These are phyloP conservation scores for Phytophthora uliginosa DNA, from an alignment of 352 stramenopile genomes.

Conservation along the genomic window DNA sequence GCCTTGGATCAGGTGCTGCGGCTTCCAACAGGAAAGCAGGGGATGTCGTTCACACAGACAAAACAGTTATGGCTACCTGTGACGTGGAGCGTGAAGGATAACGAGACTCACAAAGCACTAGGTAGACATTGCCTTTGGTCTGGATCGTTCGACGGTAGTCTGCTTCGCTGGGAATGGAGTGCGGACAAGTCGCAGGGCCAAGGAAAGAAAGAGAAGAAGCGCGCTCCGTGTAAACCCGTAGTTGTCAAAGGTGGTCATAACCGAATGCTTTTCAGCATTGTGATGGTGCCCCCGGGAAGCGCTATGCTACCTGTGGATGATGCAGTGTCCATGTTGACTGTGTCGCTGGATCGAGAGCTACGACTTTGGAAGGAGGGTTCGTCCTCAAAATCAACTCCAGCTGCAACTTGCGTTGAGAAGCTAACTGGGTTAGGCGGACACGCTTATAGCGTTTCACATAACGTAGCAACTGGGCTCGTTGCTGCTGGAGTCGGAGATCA, in stretches of 20 bases:
- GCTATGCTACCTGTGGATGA: neutral
- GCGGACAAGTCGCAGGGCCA: slow-evolving; percentile 1
- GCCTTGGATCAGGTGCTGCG: slow-evolving; percentile 43
- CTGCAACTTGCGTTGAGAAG: slow-evolving; percentile 48
- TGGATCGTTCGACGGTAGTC: slow-evolving; percentile 74
- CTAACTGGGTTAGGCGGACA: slow-evolving; percentile 71
- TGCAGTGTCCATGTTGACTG: slow-evolving; percentile 52
- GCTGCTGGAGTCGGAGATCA: slow-evolving; percentile 77
- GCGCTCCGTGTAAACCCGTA: slow-evolving; percentile 44
- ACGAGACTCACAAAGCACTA: neutral
- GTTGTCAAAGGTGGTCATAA: slow-evolving; percentile 73
- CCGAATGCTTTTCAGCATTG: slow-evolving; percentile 76
- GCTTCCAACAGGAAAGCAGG: slow-evolving; percentile 74
- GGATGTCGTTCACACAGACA: slow-evolving; percentile 68
- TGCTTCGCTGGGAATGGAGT: slow-evolving; percentile 73
- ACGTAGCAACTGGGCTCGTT: slow-evolving; percentile 33
- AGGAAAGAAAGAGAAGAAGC: slow-evolving; percentile 31
- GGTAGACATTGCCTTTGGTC: slow-evolving; percentile 64
- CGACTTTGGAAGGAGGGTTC: slow-evolving; percentile 63
- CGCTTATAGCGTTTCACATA: slow-evolving; percentile 65
- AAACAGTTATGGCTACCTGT: slow-evolving; percentile 81
- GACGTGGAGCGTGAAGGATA: slow-evolving; percentile 52
- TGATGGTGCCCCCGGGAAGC: slow-evolving; percentile 22
- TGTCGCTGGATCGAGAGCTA: slow-evolving; percentile 77
- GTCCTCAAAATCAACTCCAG: slow-evolving; percentile 5